Conservation (phyloP, 164 flowering plant genomes). For the Aristolochia californica region DNA sequence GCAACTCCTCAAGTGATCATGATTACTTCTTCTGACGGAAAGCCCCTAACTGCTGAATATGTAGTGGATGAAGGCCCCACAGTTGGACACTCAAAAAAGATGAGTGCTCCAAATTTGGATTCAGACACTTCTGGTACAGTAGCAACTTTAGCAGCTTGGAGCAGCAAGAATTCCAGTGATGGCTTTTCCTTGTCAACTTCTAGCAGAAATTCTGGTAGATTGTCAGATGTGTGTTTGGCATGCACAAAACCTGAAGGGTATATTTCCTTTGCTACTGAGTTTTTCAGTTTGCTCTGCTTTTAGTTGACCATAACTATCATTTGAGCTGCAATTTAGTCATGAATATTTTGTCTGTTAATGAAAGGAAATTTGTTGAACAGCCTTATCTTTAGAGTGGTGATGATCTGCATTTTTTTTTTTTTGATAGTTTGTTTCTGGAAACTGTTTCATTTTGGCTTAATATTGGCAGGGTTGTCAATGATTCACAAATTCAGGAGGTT, state of each 20-base stretch:
- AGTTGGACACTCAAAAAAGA: slow-evolving; percentile 12
- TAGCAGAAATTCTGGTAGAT: too few species aligned
- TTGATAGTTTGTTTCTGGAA: neutral
- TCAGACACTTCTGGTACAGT: slow-evolving; percentile 17
- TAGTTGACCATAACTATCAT: neutral
- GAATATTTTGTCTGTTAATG: neutral
- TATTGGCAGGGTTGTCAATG: slow-evolving; percentile 19
- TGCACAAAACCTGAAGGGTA: too few species aligned
- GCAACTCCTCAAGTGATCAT: slow-evolving; percentile 1
- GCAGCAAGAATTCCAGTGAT: neutral
- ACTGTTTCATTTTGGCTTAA: neutral
- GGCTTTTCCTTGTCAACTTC: neutral
- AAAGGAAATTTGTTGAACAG: neutral
- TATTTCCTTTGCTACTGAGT: neutral
- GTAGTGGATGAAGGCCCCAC: slow-evolving; percentile 4
- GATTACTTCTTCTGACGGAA: slow-evolving; percentile 11
- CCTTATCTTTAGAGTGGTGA: neutral
- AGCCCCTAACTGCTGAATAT: slow-evolving; percentile 5
- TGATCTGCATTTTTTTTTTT: neutral
- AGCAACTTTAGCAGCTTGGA: slow-evolving; percentile 1
- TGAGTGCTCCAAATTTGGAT: slow-evolving; percentile 9
- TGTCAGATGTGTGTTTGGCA: too few species aligned
- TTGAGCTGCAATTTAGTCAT: neutral
- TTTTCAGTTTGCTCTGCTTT: neutral
- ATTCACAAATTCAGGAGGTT: slow-evolving; percentile 9